Base-by-base conservation (phyloP, 106 monocot species). In the Chionographis japonica region DNA sequence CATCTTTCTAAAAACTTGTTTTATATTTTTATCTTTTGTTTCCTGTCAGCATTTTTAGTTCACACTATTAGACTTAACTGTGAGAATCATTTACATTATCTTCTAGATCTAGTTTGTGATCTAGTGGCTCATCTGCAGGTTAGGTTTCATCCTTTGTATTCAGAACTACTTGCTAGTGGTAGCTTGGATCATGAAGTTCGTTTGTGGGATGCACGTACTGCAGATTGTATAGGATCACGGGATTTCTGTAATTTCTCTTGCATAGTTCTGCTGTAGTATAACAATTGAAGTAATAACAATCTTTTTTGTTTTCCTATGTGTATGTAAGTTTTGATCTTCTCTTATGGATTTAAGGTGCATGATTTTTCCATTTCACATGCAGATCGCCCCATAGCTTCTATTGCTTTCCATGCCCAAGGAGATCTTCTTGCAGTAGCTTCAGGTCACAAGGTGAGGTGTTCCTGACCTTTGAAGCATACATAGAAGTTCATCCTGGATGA, bases 171-270 rank as follows among this genome's bases (percentile, higher is more conserved):
- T 85, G 95, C 91, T 19, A 97, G 95, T 85, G 95, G 95, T 42
- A 97, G 95, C 59, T 83, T 97, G 76, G 95, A 97, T 75, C 91
- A 97, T 72, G 92, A 97, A 82, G 92, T 97, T 64, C 86, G 95
- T 38, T 68, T 97, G 7, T 97, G 95, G 95, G 86, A 97, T 83
- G 89, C 95, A 50, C 77, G 66, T 19, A 91, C 89, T 52, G 83
- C 89, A 38, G 82, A 84, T 71, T 92, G 89, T 59, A 89, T 97
- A 63, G 84, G 82, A 60, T 97, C 95, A 55, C 84, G 75, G 4
- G 78, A 83, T 74, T 97, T 97, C 72, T 78, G 95, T 97, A 91
- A 75, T 71, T 37, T 75, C 59, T 69, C 40, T 62, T 61, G 19
- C 69, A 27, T 8, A 41, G 19, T 53, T 37, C 17, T 54, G 52